Evolutionary conservation across 164 flowering plant genomes (phyloP).

Genomic region (Akebia trifoliata): DNA sequence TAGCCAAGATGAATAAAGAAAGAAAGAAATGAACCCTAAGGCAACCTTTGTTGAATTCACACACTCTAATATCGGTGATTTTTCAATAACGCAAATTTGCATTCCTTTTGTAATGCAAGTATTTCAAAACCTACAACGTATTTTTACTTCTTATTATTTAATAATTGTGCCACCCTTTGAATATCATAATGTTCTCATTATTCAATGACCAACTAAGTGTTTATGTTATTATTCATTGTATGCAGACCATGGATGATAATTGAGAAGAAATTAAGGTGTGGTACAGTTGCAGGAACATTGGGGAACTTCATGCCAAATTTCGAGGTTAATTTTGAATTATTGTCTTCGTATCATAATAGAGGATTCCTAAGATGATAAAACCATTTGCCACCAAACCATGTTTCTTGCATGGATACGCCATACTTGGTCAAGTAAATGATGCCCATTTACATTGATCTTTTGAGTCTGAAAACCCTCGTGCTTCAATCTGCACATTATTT

Average conservation of each 20-base stretch:
- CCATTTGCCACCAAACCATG: neutral
- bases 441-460: no score
- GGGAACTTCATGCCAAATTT: conserved; percentile 7
- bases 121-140: neutral
- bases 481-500: neutral
- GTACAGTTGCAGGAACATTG: conserved; percentile 9
- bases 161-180: neutral
- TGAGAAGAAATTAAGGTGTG: conserved; percentile 11
- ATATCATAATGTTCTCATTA: neutral
- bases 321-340: conserved; percentile 21
- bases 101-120: neutral
- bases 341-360: neutral
- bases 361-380: neutral
- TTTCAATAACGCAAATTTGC: neutral
- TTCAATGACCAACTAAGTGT: neutral
- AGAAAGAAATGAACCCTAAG: no score
- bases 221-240: neutral
- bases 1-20: no score
- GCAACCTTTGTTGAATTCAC: neutral
- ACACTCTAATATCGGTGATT: neutral
- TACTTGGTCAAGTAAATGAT: no score
- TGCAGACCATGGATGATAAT: conserved; percentile 45
- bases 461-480: neutral
- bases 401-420: no score
- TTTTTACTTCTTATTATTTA: neutral